phyloP scores from a whole-genome alignment of 352 stramenopile species.

The Globisporangium spinosum region DNA sequence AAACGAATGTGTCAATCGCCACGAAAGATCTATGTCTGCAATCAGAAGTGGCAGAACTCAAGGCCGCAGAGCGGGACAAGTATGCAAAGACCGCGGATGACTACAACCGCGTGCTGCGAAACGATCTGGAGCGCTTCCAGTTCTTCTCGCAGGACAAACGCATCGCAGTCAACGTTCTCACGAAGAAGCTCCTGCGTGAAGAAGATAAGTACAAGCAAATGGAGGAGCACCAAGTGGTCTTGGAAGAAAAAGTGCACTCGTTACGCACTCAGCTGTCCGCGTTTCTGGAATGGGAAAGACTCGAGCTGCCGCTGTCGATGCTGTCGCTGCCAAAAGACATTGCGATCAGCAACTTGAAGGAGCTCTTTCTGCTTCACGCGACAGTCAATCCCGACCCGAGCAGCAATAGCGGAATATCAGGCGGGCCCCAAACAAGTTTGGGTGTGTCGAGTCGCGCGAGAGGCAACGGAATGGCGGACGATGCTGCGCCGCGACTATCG shows the following conservation, averaged over 20 bases:
- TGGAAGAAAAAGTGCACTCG: constrained; percentile 45
- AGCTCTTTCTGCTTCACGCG: constrained; percentile 50
- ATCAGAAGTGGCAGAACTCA: constrained; percentile 48
- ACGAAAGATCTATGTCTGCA: constrained; percentile 50
- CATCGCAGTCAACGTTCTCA: constrained; percentile 68
- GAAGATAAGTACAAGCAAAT: constrained; percentile 59
- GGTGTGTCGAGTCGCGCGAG: background rate
- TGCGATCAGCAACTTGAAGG: constrained; percentile 39
- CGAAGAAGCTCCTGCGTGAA: constrained; percentile 70
- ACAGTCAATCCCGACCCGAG: constrained; percentile 6
- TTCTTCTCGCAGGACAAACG: constrained; percentile 79
- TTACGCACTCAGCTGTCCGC: constrained; percentile 43
- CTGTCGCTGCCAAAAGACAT: constrained; percentile 51
- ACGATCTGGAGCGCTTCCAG: constrained; percentile 69
- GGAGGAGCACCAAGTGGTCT: constrained; percentile 48
- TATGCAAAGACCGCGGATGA: constrained; percentile 63
- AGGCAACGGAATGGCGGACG: constrained; percentile 7
- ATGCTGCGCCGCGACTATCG: constrained; percentile 25
- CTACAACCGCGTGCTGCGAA: constrained; percentile 69
- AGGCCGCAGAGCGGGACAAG: constrained; percentile 55
- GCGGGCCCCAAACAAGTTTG: background rate
- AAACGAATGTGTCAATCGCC: constrained; percentile 29
- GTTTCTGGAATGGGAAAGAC: constrained; percentile 54
- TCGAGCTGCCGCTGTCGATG: constrained; percentile 42
- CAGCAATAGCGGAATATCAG: background rate